A percentile compares a stretch with the other conserved stretches of the same genome.
Conservation (phyloP, 192 early-diverging fungal genomes). For the Umbelopsis vinacea region DNA sequence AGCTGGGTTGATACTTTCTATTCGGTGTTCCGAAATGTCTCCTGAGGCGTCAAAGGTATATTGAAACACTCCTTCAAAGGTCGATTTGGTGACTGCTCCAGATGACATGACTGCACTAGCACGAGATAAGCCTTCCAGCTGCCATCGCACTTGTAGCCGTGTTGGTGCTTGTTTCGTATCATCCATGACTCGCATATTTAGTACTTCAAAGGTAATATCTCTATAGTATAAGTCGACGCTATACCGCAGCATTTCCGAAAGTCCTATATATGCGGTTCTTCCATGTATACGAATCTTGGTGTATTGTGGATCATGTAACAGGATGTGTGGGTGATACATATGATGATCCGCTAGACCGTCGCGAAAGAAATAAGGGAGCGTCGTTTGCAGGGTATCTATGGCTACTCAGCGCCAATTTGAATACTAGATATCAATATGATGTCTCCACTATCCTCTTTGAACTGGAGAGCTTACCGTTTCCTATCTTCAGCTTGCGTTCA, state of each 20-base stretch:
- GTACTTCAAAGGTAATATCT: constrained; percentile 51
- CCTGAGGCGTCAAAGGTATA: constrained; percentile 50
- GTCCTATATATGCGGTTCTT: constrained; percentile 49
- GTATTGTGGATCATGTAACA: constrained; percentile 58
- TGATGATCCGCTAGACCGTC: constrained; percentile 46
- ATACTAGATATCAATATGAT: neutral
- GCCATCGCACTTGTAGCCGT: constrained; percentile 51
- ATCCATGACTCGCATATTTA: constrained; percentile 44
- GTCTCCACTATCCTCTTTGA: neutral
- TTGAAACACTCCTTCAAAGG: constrained; percentile 51
- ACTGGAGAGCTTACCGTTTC: neutral
- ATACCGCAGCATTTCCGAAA: constrained; percentile 57
- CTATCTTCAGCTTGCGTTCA: neutral
- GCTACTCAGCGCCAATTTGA: constrained; percentile 39
- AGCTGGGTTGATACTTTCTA: constrained; percentile 54
- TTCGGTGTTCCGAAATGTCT: constrained; percentile 49
- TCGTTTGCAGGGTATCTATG: constrained; percentile 51
- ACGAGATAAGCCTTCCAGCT: constrained; percentile 46
- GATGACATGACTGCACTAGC: constrained; percentile 36
- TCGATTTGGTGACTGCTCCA: constrained; percentile 29
- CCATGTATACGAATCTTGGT: constrained; percentile 54
- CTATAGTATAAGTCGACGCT: constrained; percentile 60
- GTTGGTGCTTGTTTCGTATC: constrained; percentile 29
- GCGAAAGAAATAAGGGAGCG: constrained; percentile 57
- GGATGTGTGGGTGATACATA: constrained; percentile 54